These are phyloP conservation scores for Auricularia sp. DNA, from an alignment of 768 basidiomycete species.

Conservation along the genomic window DNA sequence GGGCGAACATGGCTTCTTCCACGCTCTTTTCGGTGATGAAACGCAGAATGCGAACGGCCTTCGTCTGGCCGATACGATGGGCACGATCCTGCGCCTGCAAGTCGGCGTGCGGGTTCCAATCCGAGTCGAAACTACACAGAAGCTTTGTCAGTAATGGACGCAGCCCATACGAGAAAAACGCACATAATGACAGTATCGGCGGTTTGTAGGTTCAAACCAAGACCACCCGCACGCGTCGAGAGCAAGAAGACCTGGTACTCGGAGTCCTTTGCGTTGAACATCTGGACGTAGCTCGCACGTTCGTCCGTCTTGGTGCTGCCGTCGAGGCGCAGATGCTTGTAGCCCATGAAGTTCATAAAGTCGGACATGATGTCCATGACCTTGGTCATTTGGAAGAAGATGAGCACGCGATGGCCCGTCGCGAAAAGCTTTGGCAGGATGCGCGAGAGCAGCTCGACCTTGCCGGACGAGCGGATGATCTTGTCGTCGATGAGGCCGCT, in stretches of 20 bases:
- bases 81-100: constrained; percentile 98
- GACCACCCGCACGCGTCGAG: constrained; percentile 87
- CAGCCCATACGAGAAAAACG: too few species aligned
- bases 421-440: constrained; percentile 92
- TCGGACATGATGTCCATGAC: constrained; percentile 99
- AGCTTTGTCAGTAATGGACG: too few species aligned
- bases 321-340: constrained; percentile 86
- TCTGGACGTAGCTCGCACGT: constrained; percentile 73
- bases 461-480: constrained; percentile 79
- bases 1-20: constrained; percentile 94
- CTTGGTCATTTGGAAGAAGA: constrained; percentile 99
- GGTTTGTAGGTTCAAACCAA: constrained; percentile 90
- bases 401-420: constrained; percentile 88
- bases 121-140: constrained; percentile 59
- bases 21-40: constrained; percentile 98
- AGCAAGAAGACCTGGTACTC: constrained; percentile 88
- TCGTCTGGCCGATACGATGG: constrained; percentile 99
- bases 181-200: constrained; percentile 95
- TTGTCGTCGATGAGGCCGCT: constrained; percentile 72
- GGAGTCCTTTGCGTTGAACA: constrained; percentile 84
- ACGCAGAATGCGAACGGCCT: constrained; percentile 90
- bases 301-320: constrained; percentile 95
- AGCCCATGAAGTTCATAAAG: constrained; percentile 78
- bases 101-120: constrained; percentile 98
- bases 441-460: constrained; percentile 83